Base-by-base conservation (phyloP, 1,139 yeast species). In the Sugiyamaella castrensis region DNA sequence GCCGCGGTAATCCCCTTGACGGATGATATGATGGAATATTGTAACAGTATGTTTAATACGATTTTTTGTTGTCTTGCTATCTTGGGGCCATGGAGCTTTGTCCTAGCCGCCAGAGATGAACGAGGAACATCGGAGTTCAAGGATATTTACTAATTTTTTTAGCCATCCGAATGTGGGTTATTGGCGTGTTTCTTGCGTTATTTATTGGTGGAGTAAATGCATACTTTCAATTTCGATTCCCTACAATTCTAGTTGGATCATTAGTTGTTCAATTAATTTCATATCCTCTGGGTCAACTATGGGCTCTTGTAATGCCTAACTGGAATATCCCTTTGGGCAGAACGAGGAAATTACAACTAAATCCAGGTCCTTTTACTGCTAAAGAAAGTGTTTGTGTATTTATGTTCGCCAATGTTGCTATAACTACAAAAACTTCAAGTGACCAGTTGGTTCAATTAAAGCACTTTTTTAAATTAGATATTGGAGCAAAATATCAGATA, bases 321-420 rank as follows among this genome's bases (percentile, higher is more conserved):
- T 69, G 72, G 71, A 74, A 71, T 24, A 62, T 78, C 59, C 71
- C 58, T 30, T 64, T 62, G 54, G 67, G 65, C 55, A 76, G 71
- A 38, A 61, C 55, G 47, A 68, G 69, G 52, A 50, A 65, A 57
- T 63, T 77, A 47, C 58, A 36, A n/a, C 13, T 79, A 58, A 74
- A 82, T 64, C 81, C 82, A 1, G 83, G 83, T 8, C 80, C 80
- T 6, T 84, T 87, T 85, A 71, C 76, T 31, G 74, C 70, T 58
- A 84, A 84, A 63, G 91, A 84, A 60, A 87, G 83, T 70, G 80
- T 81, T 81, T 68, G 80, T 53, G 70, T 80, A 2, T 50, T 75
- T 37, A 68, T 76, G 59, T 71, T 72, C 57, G 67, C 75, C 38
- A 71, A 71, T 43, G 64, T 75, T 8, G 68, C 70, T 39, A 72